Evolutionary conservation across 2,329 filamentous ascomycete species (phyloP).

Genomic region (Sporothrix brunneoviolacea): DNA sequence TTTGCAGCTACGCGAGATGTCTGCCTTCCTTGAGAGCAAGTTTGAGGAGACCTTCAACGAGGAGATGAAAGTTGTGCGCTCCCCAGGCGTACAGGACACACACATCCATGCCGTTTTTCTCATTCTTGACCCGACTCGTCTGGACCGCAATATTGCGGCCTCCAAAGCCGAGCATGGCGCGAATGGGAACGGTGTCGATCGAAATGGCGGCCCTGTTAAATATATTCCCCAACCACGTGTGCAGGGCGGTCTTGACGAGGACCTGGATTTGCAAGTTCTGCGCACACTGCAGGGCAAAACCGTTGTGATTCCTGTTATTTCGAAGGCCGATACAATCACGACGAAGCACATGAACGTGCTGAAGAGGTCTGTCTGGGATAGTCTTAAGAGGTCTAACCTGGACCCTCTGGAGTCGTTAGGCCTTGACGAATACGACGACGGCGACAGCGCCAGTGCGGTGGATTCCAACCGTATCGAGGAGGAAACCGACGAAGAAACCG

Average conservation of each 20-base stretch:
- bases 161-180: slow-evolving; percentile 41
- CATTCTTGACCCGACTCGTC: slow-evolving; percentile 76
- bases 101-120: slow-evolving; percentile 96
- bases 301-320: slow-evolving; percentile 88
- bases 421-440: slow-evolving; percentile 65
- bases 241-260: slow-evolving; percentile 71
- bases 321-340: slow-evolving; percentile 96
- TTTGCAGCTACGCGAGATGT: slow-evolving; percentile 86
- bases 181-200: slow-evolving; percentile 36
- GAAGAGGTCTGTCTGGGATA: slow-evolving; percentile 85
- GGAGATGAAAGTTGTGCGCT: slow-evolving; percentile 94
- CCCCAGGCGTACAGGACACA: slow-evolving; percentile 87
- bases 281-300: slow-evolving; percentile 87
- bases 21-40: slow-evolving; percentile 89
- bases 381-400: slow-evolving; percentile 75
- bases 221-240: slow-evolving; percentile 36
- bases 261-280: slow-evolving; percentile 84
- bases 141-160: slow-evolving; percentile 74
- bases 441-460: slow-evolving; percentile 40
- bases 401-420: slow-evolving; percentile 84
- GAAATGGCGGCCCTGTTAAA: slow-evolving; percentile 42
- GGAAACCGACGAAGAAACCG: slow-evolving; percentile 39
- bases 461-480: slow-evolving; percentile 49
- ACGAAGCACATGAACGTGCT: slow-evolving; percentile 86
- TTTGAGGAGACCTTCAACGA: slow-evolving; percentile 97